Evolutionary conservation across 2,329 filamentous ascomycete genomes (phyloP), one percentile per base, ranked within the genome.

Genomic region (Tolypocladium guangdongense): DNA sequence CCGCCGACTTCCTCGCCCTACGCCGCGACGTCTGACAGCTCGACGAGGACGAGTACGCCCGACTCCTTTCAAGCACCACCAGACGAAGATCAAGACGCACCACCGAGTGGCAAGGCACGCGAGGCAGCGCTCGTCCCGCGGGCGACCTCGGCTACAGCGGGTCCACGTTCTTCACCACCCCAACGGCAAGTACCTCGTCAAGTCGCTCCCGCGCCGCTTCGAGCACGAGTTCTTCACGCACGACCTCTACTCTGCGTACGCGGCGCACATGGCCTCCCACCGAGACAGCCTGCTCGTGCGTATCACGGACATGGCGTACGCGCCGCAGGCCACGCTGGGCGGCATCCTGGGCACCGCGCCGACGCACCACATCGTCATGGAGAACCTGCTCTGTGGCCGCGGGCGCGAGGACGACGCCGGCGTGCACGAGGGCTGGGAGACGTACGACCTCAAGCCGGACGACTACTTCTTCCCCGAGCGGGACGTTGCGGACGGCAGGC

Each of bases 401-500:
- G 71, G 73, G 16, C 67, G 71, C 14, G 71, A 73, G 52, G 62
- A 63, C 11, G 64, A 67, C 47, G 63, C 70, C 53, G 64, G 72
- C 47, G 49, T 49, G 20, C 22, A 37, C 24, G 39, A 22, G 74
- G 20, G 11, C 11, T 90, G 86, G 86, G 82, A 89, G 63, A 82
- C 80, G 1, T 90, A 84, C 67, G 87, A 90, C 56, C 76, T 90
- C 49, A 90, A 90, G 62, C 87, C 87, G 0, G 80, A 78, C 24
- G 79, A 82, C 54, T 90, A 89, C 68, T 90, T 90, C 71, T 89
- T 84, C 62, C 87, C 87, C 0, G 86, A 90, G 63, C 73, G 86
- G 7, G 87, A 90, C 59, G 76, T 90, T 12, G 78, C 85, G 0
- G 80, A 80, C 2, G 84, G 85, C 0, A 71, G 69, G 2, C 69